A percentile compares a stretch with the other conserved stretches of the same genome.
These are phyloP conservation scores for Marasmius fiardii DNA, from an alignment of 1,284 basidiomycete species.

Conservation along the genomic window DNA sequence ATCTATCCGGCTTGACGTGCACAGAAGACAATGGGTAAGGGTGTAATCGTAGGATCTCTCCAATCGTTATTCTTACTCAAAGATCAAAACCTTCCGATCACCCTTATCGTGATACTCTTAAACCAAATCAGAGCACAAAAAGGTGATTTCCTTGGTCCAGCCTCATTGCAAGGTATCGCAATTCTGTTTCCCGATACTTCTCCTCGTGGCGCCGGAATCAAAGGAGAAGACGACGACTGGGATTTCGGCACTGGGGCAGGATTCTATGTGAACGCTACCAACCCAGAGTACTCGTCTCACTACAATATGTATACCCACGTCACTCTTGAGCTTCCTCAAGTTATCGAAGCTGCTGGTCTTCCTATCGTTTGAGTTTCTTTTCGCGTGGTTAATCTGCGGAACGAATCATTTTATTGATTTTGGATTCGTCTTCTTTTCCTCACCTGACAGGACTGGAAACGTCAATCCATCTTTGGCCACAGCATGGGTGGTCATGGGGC, in stretches of 20 bases:
- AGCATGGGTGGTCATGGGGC: conserved; percentile 95
- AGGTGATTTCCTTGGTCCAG: conserved; percentile 79
- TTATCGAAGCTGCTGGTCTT: conserved; percentile 67
- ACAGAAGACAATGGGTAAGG: conserved; percentile 91
- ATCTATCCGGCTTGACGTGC: conserved; percentile 92
- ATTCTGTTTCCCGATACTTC: conserved; percentile 96
- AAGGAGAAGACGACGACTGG: conserved; percentile 87
- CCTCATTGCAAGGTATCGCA: conserved; percentile 82
- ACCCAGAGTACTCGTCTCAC: conserved; percentile 74
- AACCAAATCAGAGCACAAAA: conserved; percentile 70
- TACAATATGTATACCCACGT: conserved; percentile 92
- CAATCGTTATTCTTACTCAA: not conserved
- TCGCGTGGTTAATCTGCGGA: conserved; percentile 1
- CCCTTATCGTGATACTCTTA: conserved; percentile 5
- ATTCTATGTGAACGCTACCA: conserved; percentile 90
- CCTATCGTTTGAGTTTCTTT: conserved; percentile 49
- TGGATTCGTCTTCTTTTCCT: too few species aligned
- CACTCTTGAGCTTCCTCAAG: conserved; percentile 77
- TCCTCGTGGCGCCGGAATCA: conserved; percentile 88
- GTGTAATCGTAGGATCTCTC: not conserved
- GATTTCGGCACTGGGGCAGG: conserved; percentile 94
- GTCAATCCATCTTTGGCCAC: conserved; percentile 83
- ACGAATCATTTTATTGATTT: not conserved
- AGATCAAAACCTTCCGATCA: too few species aligned
- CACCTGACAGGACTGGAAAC: conserved; percentile 53